Evolutionary conservation across 352 stramenopile species (phyloP).

Genomic region (Phytophthora macrochlamydospora): DNA sequence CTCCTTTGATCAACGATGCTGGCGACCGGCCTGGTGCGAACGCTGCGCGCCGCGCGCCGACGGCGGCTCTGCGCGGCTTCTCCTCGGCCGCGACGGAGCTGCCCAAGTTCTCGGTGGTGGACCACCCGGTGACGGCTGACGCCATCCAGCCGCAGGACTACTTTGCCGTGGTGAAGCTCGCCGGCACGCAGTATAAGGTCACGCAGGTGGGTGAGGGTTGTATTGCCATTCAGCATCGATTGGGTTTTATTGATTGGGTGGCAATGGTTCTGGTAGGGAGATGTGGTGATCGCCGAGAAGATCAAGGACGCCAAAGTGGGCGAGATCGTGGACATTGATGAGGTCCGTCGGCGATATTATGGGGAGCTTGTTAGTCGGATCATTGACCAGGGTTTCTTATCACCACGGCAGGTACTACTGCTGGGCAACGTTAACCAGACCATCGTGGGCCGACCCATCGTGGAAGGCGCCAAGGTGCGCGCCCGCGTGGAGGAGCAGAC

Average conservation of each 20-base stretch:
- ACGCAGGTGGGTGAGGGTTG: conserved; percentile 47
- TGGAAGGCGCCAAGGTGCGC: conserved; percentile 74
- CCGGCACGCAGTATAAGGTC: conserved; percentile 88
- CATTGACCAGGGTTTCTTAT: conserved; percentile 8
- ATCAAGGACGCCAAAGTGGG: conserved; percentile 87
- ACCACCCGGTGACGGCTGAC: conserved; percentile 76
- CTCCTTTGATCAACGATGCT: too few species aligned
- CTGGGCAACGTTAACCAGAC: conserved; percentile 87
- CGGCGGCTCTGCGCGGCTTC: conserved; percentile 19
- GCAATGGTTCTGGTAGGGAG: conserved; percentile 39
- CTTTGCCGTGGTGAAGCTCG: conserved; percentile 87
- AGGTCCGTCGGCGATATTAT: conserved; percentile 16
- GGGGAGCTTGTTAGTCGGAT: too few species aligned
- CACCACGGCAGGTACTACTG: conserved; percentile 59
- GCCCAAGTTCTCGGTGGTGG: conserved; percentile 73
- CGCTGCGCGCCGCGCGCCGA: conserved; percentile 23
- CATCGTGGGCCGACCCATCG: conserved; percentile 74
- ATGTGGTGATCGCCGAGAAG: conserved; percentile 86
- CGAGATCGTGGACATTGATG: conserved; percentile 81
- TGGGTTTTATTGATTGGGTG: not conserved
- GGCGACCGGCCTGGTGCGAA: conserved; percentile 19
- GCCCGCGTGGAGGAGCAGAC: conserved; percentile 88
- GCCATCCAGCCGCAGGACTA: conserved; percentile 73
- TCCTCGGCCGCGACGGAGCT: conserved; percentile 23
- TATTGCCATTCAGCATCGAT: not conserved